Evolutionary conservation across 2,329 filamentous ascomycete genomes (phyloP), one percentile per base, ranked within the genome.

Genomic region (Exophiala alcalophila): DNA sequence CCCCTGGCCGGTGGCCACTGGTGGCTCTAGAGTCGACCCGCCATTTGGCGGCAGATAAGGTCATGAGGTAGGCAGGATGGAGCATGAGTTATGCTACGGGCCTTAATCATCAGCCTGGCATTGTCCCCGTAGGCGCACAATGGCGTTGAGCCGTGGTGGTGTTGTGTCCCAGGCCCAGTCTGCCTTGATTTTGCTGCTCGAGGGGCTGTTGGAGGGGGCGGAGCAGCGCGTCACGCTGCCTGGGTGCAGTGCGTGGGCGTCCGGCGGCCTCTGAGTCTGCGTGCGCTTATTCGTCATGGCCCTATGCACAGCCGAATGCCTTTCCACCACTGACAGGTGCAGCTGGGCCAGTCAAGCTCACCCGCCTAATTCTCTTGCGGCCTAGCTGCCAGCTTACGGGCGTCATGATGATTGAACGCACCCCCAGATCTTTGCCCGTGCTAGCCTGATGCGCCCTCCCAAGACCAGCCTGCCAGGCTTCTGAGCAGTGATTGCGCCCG

Each of bases 291-390:
- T 46, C 43, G 43, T 40, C 43, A 46, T 46, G 9, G 19, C 43
- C 30, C 37, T 27, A 32, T 35, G 40, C 46, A 41, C 40, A 44
- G 44, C 44, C 46, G 37, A 49, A 31, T 14, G 18, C 11, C 15
- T 2, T 11, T n/a, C 26, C 29, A 40, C 45, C 45, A 44, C 25
- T 44, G 23, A 19, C 6, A 36, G 11, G 18, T 28, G 33, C 24
- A 32, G 34, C 16, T 30, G 10, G 18, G 8, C 44, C 11, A 23
- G 33, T 39, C 38, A 20, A 39, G 44, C 28, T 38, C 23, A 16
- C 35, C 16, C 44, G 14, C 19, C 33, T 26, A 28, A 23, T 3
- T 35, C 25, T 12, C 24, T 30, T 43, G 42, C 19, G 35, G 28
- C 28, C 12, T 45, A 39, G 33, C 23, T 39, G 41, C 23, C 21